Percentiles rank a stretch among this genome's conserved stretches.
Evolutionary conservation across 1,139 yeast species (phyloP).

Genomic region (Meyerozyma smithsonii): DNA sequence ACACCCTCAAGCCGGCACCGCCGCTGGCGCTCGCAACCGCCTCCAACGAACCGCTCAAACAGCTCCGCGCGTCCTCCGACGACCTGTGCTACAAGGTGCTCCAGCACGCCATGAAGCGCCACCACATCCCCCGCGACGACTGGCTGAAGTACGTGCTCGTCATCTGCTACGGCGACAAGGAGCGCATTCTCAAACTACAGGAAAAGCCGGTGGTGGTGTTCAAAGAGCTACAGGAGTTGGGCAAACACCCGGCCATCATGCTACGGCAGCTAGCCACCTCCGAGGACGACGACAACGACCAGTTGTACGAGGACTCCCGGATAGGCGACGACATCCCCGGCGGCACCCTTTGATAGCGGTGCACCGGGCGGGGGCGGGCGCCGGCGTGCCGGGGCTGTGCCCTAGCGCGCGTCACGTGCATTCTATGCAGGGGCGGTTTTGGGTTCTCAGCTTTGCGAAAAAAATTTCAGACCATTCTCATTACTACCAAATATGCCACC

Average conservation of each 20-base stretch:
- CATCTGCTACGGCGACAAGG: conserved; percentile 88
- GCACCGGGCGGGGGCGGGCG: no score
- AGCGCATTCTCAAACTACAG: conserved; percentile 73
- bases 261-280: conserved; percentile 65
- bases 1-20: conserved; percentile 2
- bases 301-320: conserved; percentile 37
- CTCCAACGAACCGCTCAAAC: conserved; percentile 68
- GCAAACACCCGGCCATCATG: conserved; percentile 92
- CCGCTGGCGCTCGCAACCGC: conserved; percentile 4
- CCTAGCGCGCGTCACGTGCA: neutral
- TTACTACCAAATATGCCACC: conserved; percentile 64
- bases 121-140: conserved; percentile 72
- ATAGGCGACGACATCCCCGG: conserved; percentile 53
- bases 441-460: neutral
- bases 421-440: neutral
- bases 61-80: conserved; percentile 81
- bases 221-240: conserved; percentile 81
- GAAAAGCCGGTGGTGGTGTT: conserved; percentile 90
- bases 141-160: conserved; percentile 89
- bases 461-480: conserved; percentile 5
- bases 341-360: conserved; percentile 34
- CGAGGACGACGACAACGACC: conserved; percentile 31
- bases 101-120: conserved; percentile 86
- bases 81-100: conserved; percentile 88
- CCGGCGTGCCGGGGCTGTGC: neutral